Conservation (phyloP, 345 rosid genomes). For the Murraya koenigii region DNA sequence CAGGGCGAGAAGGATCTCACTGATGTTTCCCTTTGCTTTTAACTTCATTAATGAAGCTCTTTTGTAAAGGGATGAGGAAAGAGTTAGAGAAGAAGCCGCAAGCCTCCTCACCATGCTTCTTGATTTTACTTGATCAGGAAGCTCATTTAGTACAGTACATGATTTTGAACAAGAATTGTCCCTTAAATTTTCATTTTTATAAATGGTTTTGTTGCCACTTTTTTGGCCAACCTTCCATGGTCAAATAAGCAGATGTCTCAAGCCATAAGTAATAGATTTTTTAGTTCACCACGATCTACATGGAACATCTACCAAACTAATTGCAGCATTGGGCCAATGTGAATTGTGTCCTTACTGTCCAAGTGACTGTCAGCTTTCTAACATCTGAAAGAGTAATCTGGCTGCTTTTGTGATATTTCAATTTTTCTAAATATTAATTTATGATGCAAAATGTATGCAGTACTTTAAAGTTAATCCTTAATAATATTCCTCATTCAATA, state of each 20-base stretch:
- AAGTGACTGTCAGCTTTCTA: neutral
- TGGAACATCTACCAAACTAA: neutral
- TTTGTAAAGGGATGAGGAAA: neutral
- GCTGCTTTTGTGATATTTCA: slow-evolving; percentile 1
- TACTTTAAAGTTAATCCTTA: neutral
- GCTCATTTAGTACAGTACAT: neutral
- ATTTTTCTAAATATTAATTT: neutral
- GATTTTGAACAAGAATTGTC: neutral
- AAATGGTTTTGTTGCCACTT: neutral
- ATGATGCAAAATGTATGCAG: neutral
- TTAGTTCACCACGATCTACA: neutral
- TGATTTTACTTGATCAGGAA: neutral
- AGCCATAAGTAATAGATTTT: neutral
- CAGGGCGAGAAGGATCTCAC: neutral
- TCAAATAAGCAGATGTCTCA: neutral
- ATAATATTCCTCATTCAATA: slow-evolving; percentile 22
- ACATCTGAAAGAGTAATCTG: neutral
- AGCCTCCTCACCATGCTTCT: neutral
- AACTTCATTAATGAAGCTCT: neutral
- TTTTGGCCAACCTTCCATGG: neutral
- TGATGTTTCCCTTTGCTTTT: neutral
- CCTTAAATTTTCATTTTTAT: neutral
- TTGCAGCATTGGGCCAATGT: neutral
- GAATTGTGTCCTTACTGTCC: neutral
- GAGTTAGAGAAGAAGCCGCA: neutral